These are phyloP conservation scores for Penicillium sp. DNA, from an alignment of 2,329 filamentous ascomycete species.

Conservation along the genomic window DNA sequence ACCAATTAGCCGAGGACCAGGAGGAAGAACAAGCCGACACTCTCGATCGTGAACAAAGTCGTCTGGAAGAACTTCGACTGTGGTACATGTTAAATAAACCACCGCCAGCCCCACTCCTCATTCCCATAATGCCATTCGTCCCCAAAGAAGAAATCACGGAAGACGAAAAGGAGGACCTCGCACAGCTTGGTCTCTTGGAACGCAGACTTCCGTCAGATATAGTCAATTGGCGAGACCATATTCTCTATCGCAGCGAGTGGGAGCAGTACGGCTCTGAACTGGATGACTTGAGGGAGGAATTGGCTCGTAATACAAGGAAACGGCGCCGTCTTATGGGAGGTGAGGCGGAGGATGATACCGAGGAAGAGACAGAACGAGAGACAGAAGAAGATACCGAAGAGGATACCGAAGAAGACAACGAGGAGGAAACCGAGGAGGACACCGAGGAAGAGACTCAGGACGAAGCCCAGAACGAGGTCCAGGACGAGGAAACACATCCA, in stretches of 20 bases:
- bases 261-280: constrained; percentile 46
- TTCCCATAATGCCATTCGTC: constrained; percentile 18
- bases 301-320: constrained; percentile 37
- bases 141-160: constrained; percentile 5
- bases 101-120: constrained; percentile 17
- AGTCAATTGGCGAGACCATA: constrained; percentile 53
- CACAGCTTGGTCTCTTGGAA: constrained; percentile 28
- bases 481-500: background rate
- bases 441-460: background rate
- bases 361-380: background rate
- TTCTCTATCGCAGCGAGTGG: constrained; percentile 56
- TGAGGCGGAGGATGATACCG: background rate
- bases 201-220: constrained; percentile 42
- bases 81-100: constrained; percentile 46
- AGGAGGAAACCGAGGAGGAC: background rate
- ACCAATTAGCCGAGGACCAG: constrained; percentile 28
- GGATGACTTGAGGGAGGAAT: constrained; percentile 33
- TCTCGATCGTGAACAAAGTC: constrained; percentile 52
- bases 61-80: constrained; percentile 51
- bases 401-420: too few species aligned
- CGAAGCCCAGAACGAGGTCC: background rate
- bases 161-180: constrained; percentile 21
- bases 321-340: constrained; percentile 28
- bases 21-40: constrained; percentile 53
- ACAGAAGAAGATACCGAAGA: background rate